These are phyloP conservation scores for Eimeria necatrix DNA, from an alignment of 169 alveolate genomes.

Conservation along the genomic window DNA sequence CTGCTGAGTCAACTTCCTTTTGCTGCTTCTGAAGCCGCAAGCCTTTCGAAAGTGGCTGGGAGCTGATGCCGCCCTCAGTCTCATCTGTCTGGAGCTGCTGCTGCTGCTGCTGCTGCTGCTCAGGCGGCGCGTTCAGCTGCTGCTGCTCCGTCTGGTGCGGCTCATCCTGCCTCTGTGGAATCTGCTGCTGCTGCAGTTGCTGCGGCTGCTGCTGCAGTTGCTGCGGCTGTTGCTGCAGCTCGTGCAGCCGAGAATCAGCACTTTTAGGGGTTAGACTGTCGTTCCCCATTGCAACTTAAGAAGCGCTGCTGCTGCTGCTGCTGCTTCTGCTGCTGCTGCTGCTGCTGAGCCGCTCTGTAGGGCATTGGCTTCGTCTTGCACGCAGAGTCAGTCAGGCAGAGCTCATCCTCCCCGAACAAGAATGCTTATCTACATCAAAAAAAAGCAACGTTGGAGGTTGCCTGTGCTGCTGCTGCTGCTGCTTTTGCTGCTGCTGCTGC, in stretches of 20 bases:
- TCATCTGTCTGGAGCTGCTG: constrained; percentile 13
- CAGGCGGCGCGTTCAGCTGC: neutral
- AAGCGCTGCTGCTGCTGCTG: constrained; percentile 41
- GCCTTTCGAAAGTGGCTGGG: neutral
- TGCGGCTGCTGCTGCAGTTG: constrained; percentile 39
- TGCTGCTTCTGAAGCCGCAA: neutral
- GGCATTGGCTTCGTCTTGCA: constrained; percentile 3
- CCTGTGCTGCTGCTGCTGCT: constrained; percentile 46
- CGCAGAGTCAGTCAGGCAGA: neutral
- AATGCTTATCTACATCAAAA: neutral
- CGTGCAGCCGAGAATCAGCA: constrained; percentile 19
- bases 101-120: constrained; percentile 70
- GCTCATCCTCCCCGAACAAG: neutral
- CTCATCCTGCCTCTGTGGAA: neutral
- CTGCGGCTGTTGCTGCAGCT: constrained; percentile 22
- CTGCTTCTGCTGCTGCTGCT: constrained; percentile 69
- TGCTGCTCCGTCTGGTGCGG: constrained; percentile 31
- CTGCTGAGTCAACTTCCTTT: neutral
- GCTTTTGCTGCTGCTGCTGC: constrained; percentile 48
- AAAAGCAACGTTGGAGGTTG: neutral
- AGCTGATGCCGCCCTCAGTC: neutral
- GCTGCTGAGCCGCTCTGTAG: neutral
- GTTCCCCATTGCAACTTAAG: constrained; percentile 35
- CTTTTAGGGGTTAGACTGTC: constrained; percentile 39
- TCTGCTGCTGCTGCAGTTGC: constrained; percentile 29